Percentiles rank a stretch among this genome's conserved stretches.
Evolutionary conservation across 2,329 filamentous ascomycete genomes (phyloP).

Genomic region (Neofusicoccum parvum): DNA sequence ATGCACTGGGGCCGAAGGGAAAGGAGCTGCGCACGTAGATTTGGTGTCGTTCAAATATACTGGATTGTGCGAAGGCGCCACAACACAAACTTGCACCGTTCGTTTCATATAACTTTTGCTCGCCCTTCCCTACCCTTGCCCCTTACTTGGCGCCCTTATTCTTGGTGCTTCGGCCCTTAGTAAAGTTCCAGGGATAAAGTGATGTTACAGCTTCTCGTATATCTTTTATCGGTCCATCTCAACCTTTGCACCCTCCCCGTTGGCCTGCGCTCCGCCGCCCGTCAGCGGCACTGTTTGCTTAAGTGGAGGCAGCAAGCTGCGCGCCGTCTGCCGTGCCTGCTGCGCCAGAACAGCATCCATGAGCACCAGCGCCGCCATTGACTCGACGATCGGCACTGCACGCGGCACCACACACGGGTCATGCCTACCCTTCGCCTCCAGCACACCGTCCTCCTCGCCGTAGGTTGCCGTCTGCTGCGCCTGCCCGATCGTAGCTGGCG

Average conservation of each 20-base stretch:
- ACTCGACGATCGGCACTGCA: conserved; percentile 85
- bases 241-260: conserved; percentile 14
- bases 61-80: not conserved
- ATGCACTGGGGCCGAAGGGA: too few species aligned
- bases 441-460: conserved; percentile 70
- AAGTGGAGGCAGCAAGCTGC: conserved; percentile 41
- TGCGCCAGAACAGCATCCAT: conserved; percentile 88
- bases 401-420: conserved; percentile 91
- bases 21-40: too few species aligned
- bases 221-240: conserved; percentile 10
- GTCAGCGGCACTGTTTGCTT: conserved; percentile 39
- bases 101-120: not conserved
- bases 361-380: conserved; percentile 84
- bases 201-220: too few species aligned
- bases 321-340: conserved; percentile 57
- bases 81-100: not conserved
- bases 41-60: too few species aligned
- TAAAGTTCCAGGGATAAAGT: too few species aligned
- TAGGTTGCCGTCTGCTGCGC: conserved; percentile 84
- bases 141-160: not conserved
- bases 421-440: conserved; percentile 91
- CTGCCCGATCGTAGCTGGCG: conserved; percentile 88
- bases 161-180: not conserved
- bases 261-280: conserved; percentile 20
- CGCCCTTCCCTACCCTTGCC: not conserved